These are phyloP conservation scores for Pochonia chlamydosporia DNA, from an alignment of 2,329 filamentous ascomycete species.

Conservation along the genomic window DNA sequence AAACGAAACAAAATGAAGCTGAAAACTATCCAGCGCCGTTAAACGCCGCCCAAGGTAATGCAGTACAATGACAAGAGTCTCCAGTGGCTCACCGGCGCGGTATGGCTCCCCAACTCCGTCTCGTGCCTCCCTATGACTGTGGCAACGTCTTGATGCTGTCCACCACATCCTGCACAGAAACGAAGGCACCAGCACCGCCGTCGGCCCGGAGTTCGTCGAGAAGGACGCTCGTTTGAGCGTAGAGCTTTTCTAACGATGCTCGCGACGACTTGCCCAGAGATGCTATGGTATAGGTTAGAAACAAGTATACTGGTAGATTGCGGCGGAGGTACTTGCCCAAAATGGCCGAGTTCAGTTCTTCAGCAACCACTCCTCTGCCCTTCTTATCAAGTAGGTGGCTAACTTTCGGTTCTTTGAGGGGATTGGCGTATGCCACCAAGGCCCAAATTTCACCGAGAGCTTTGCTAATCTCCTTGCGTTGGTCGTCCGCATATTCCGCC, in stretches of 20 bases:
- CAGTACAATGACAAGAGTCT: constrained; percentile 1
- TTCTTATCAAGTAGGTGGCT: constrained; percentile 71
- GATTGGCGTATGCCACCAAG: constrained; percentile 79
- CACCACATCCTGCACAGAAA: constrained; percentile 53
- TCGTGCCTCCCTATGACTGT: no score
- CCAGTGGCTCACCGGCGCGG: no score
- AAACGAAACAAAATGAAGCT: background rate
- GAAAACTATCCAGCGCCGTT: constrained; percentile 3
- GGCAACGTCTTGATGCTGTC: constrained; percentile 33
- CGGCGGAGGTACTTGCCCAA: constrained; percentile 55
- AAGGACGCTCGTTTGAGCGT: constrained; percentile 79
- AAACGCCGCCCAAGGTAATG: constrained; percentile 4
- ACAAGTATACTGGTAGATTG: background rate
- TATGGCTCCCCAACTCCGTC: background rate
- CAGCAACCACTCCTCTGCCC: constrained; percentile 73
- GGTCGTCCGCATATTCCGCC: constrained; percentile 69
- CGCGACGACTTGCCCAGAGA: constrained; percentile 85
- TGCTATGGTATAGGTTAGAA: constrained; percentile 44
- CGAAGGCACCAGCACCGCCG: constrained; percentile 75
- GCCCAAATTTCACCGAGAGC: constrained; percentile 81
- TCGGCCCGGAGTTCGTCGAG: constrained; percentile 77
- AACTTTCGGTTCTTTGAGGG: constrained; percentile 66
- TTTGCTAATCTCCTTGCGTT: constrained; percentile 62
- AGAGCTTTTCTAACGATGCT: constrained; percentile 77
- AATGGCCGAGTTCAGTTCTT: constrained; percentile 92